These are phyloP conservation scores for Xylaria venustula DNA, from an alignment of 495 filamentous ascomycete genomes.

Conservation along the genomic window DNA sequence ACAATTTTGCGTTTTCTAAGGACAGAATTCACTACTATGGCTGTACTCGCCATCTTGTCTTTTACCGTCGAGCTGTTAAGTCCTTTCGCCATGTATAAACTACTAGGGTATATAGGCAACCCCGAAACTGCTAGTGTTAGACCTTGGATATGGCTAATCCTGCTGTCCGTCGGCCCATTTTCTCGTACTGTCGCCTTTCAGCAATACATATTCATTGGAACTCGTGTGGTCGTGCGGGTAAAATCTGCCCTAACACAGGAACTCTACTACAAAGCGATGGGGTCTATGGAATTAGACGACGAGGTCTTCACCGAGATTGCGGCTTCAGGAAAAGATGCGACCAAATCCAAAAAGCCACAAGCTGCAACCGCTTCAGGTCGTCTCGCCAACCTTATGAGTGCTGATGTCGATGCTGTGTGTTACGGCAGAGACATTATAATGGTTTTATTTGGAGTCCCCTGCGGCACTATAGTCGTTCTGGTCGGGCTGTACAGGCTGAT, in stretches of 20 bases:
- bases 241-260: slow-evolving; percentile 50
- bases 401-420: slow-evolving; percentile 47
- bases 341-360: slow-evolving; percentile 27
- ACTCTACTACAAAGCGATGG: slow-evolving; percentile 50
- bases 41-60: slow-evolving; percentile 31
- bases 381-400: slow-evolving; percentile 51
- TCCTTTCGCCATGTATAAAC: slow-evolving; percentile 44
- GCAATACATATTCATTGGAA: slow-evolving; percentile 50
- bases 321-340: slow-evolving; percentile 19
- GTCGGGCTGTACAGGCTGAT: slow-evolving; percentile 44
- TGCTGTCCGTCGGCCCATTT: slow-evolving; percentile 45
- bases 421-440: slow-evolving; percentile 43
- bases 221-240: slow-evolving; percentile 45
- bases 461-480: slow-evolving; percentile 35
- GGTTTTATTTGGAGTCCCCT: slow-evolving; percentile 33
- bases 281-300: slow-evolving; percentile 43
- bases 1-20: slow-evolving; percentile 39
- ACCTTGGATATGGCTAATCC: slow-evolving; percentile 44
- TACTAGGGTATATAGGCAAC: slow-evolving; percentile 40
- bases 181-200: slow-evolving; percentile 43
- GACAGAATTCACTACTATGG: slow-evolving; percentile 40
- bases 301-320: slow-evolving; percentile 36
- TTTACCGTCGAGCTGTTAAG: slow-evolving; percentile 40
- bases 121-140: slow-evolving; percentile 34
- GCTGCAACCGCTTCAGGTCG: slow-evolving; percentile 43